These are phyloP conservation scores for Cyclaneusma minus DNA, from an alignment of 2,329 filamentous ascomycete genomes.

Conservation along the genomic window DNA sequence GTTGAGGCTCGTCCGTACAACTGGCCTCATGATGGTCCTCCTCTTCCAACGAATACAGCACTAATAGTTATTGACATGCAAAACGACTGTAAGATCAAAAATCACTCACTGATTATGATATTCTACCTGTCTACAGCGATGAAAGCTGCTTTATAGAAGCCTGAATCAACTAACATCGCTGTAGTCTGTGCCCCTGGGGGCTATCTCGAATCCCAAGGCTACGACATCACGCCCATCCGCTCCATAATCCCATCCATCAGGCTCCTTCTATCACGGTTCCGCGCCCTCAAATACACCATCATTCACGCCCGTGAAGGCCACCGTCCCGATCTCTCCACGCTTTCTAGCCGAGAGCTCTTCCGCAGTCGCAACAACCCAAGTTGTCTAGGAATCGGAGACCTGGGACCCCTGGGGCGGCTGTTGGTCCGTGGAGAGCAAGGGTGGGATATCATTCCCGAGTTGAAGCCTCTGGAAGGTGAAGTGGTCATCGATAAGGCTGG, in stretches of 20 bases:
- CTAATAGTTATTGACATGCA: conserved; percentile 40
- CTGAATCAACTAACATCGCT: conserved; percentile 1
- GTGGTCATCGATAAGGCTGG: conserved; percentile 21
- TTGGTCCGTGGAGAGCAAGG: conserved; percentile 40
- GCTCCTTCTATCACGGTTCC: conserved; percentile 24
- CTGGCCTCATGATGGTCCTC: conserved; percentile 23
- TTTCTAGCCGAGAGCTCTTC: conserved; percentile 35
- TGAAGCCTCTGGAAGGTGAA: conserved; percentile 14
- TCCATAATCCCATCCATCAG: conserved; percentile 27
- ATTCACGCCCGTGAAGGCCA: conserved; percentile 37
- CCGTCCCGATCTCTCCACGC: conserved; percentile 36
- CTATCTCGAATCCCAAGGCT: conserved; percentile 32
- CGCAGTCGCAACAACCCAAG: conserved; percentile 35
- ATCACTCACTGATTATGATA: conserved; percentile 4
- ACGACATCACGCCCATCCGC: conserved; percentile 22
- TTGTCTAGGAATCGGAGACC: conserved; percentile 32
- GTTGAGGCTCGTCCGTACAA: conserved; percentile 19
- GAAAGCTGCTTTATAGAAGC: neutral
- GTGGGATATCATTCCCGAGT: conserved; percentile 36
- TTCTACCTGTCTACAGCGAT: conserved; percentile 1
- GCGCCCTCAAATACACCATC: conserved; percentile 23
- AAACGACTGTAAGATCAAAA: conserved; percentile 27
- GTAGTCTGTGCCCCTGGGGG: conserved; percentile 27
- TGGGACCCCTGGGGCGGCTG: conserved; percentile 39
- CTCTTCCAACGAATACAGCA: conserved; percentile 27